These are phyloP conservation scores for Backusella circina DNA, from an alignment of 192 early-diverging fungal genomes.

Conservation along the genomic window DNA sequence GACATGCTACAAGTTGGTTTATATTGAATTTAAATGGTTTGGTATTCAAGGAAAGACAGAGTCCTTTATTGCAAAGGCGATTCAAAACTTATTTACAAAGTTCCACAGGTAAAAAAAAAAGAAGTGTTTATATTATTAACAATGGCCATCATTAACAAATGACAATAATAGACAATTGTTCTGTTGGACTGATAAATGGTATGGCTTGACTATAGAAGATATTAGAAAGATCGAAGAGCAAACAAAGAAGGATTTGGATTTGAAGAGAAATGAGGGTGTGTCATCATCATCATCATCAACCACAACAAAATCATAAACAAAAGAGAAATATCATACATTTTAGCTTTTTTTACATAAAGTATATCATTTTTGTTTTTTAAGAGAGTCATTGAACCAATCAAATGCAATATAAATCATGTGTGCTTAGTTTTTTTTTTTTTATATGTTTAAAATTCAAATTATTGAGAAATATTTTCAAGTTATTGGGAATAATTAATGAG, in stretches of 20 bases:
- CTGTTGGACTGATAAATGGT: conserved; percentile 73
- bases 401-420: not conserved
- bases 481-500: no score
- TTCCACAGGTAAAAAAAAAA: conserved; percentile 53
- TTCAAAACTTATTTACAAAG: conserved; percentile 54
- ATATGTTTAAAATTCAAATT: no score
- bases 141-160: not conserved
- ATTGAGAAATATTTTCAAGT: no score
- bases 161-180: conserved; percentile 55
- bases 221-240: conserved; percentile 63
- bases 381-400: not conserved
- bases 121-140: not conserved
- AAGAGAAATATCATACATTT: not conserved
- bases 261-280: conserved; percentile 24
- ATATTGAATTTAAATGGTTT: conserved; percentile 74
- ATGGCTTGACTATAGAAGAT: conserved; percentile 68
- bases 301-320: not conserved
- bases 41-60: conserved; percentile 64
- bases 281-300: not conserved
- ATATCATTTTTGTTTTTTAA: not conserved
- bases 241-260: conserved; percentile 58
- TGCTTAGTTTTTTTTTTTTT: not conserved
- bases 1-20: conserved; percentile 80
- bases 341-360: not conserved
- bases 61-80: conserved; percentile 54